Percentiles rank a stretch among this genome's conserved stretches.
phyloP scores from a whole-genome alignment of 2,329 filamentous ascomycete genomes.

The Penicillium sp. region DNA sequence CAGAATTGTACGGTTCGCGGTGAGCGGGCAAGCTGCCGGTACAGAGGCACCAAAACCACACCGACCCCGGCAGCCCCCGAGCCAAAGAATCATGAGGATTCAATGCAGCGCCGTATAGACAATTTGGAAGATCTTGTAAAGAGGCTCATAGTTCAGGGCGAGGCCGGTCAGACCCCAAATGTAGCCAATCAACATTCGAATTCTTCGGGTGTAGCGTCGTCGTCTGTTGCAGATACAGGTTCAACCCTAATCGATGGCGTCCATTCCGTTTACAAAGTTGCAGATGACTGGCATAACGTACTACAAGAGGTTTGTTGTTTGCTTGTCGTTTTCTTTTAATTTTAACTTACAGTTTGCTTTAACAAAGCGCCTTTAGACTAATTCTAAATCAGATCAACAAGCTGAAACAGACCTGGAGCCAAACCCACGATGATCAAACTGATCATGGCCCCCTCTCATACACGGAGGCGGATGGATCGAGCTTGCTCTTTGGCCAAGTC shows the following conservation, averaged over 20 bases:
- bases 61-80: conserved; percentile 50
- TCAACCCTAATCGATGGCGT: conserved; percentile 8
- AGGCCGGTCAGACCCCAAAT: neutral
- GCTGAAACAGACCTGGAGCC: conserved; percentile 6
- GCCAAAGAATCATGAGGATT: conserved; percentile 51
- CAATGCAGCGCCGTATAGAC: conserved; percentile 98
- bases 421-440: conserved; percentile 3
- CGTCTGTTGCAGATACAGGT: neutral
- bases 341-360: neutral
- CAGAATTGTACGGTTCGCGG: conserved; percentile 93
- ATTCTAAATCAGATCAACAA: conserved; percentile 3
- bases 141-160: conserved; percentile 61
- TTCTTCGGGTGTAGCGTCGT: neutral
- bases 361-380: neutral
- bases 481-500: conserved; percentile 71
- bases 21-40: conserved; percentile 63
- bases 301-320: conserved; percentile 6
- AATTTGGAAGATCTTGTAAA: conserved; percentile 86
- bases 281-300: conserved; percentile 9
- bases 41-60: conserved; percentile 59
- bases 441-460: neutral
- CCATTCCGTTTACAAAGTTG: conserved; percentile 10
- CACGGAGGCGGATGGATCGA: conserved; percentile 57
- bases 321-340: neutral
- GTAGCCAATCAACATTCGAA: neutral